Conservation (phyloP, 148 eudicot species). For the Dianthus caryophyllus region DNA sequence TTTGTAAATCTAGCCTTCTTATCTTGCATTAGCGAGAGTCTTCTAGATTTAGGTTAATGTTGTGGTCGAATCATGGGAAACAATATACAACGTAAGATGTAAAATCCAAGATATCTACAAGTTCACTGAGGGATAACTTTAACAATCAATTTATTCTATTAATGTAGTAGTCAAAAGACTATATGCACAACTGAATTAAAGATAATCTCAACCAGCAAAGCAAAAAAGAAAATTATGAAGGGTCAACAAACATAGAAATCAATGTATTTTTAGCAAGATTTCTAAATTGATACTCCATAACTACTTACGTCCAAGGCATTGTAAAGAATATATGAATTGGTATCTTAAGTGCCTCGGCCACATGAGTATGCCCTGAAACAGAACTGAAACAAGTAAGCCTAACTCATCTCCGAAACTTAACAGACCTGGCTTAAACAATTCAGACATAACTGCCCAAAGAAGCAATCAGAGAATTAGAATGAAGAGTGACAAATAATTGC, state of each 20-base stretch:
- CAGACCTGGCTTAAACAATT: not conserved
- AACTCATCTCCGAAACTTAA: constrained; percentile 1
- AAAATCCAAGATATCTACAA: not conserved
- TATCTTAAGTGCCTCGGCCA: constrained; percentile 82
- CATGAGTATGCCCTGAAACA: constrained; percentile 83
- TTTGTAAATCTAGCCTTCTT: no score
- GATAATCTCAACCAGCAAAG: constrained; percentile 1
- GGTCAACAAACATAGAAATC: not conserved
- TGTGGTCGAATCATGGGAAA: not conserved
- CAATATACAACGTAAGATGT: not conserved
- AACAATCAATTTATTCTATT: not conserved
- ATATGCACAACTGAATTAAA: not conserved
- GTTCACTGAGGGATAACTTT: not conserved
- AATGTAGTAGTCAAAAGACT: not conserved
- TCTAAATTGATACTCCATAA: not conserved
- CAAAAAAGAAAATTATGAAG: not conserved
- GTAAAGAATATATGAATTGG: constrained; percentile 93
- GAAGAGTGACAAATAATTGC: no score
- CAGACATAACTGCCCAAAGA: not conserved
- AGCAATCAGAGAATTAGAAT: not conserved
- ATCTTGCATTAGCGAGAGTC: no score
- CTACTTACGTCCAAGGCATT: constrained; percentile 99
- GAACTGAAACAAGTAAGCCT: not conserved
- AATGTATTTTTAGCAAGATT: not conserved
- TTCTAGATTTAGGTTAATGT: no score